Percentiles rank a stretch among this genome's conserved stretches.
These are phyloP conservation scores for Rhizomucor pusillus DNA, from an alignment of 371 early-diverging fungal species.

Conservation along the genomic window DNA sequence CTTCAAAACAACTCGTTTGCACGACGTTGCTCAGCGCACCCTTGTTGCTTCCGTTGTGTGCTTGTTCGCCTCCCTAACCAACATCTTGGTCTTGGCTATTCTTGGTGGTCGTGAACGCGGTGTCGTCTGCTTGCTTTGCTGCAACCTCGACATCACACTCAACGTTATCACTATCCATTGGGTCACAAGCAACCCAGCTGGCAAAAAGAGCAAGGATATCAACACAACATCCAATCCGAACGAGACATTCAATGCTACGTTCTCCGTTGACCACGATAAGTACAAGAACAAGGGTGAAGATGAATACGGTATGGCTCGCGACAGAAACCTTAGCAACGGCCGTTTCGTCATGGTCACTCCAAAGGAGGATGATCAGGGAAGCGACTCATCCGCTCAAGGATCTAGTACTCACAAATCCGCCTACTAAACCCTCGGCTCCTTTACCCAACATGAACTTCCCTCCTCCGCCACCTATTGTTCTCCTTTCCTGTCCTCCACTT, in stretches of 20 bases:
- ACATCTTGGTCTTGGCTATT: constrained; percentile 41
- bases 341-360: constrained; percentile 13
- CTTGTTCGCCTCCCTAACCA: constrained; percentile 47
- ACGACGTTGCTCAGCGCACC: constrained; percentile 48
- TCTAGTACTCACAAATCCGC: not conserved
- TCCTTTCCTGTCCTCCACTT: not conserved
- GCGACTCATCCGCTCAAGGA: not conserved
- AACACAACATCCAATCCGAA: constrained; percentile 9
- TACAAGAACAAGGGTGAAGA: constrained; percentile 1
- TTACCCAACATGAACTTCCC: too few species aligned
- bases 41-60: constrained; percentile 49
- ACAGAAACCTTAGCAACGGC: constrained; percentile 11
- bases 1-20: constrained; percentile 38
- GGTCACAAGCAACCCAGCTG: constrained; percentile 16
- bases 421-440: not conserved
- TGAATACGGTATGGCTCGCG: constrained; percentile 6
- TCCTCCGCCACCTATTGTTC: too few species aligned
- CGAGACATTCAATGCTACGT: constrained; percentile 9
- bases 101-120: constrained; percentile 48
- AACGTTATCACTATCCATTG: constrained; percentile 56
- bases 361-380: constrained; percentile 10
- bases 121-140: constrained; percentile 48
- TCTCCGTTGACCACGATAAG: constrained; percentile 7
- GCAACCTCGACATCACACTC: constrained; percentile 54
- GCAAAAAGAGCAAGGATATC: constrained; percentile 9